Evolutionary conservation across 352 stramenopile genomes (phyloP).

Genomic region (Peronospora destructor): DNA sequence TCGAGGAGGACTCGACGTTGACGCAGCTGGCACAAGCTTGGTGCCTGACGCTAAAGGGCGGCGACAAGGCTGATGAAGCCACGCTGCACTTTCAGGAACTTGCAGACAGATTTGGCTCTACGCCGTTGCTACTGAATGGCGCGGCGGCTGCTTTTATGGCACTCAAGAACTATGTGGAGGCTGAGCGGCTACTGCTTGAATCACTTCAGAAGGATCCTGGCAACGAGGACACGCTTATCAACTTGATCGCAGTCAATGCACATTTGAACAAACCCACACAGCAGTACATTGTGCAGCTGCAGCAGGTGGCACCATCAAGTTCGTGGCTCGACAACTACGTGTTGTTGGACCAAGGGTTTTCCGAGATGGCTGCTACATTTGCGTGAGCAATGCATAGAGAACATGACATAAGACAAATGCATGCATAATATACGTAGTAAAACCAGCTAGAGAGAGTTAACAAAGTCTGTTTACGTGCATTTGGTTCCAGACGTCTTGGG

Average conservation of each 20-base stretch:
- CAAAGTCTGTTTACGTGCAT: constrained; percentile 11
- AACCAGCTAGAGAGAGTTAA: constrained; percentile 13
- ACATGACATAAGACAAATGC: constrained; percentile 7
- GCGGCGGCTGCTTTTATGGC: constrained; percentile 89
- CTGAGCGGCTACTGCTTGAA: constrained; percentile 85
- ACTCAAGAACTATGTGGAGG: constrained; percentile 85
- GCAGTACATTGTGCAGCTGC: constrained; percentile 75
- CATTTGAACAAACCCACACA: constrained; percentile 85
- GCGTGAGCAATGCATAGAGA: constrained; percentile 25
- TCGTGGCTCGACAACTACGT: constrained; percentile 68
- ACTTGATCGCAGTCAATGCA: constrained; percentile 87
- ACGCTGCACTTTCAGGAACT: constrained; percentile 91
- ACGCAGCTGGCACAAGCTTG: constrained; percentile 91
- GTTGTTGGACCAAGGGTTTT: constrained; percentile 60
- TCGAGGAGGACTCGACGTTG: constrained; percentile 94
- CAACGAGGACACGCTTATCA: constrained; percentile 91
- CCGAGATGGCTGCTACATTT: constrained; percentile 60
- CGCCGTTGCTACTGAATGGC: constrained; percentile 88
- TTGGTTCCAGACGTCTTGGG: constrained; percentile 8
- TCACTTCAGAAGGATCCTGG: constrained; percentile 75
- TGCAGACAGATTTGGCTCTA: constrained; percentile 91
- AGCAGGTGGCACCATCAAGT: constrained; percentile 66
- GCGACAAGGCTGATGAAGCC: constrained; percentile 83
- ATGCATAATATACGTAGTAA: constrained; percentile 21
- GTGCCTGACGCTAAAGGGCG: constrained; percentile 76